Evolutionary conservation across 129 eudicot genomes (phyloP), one percentile per base, ranked within the genome.

Genomic region (Pittosporum tobira): DNA sequence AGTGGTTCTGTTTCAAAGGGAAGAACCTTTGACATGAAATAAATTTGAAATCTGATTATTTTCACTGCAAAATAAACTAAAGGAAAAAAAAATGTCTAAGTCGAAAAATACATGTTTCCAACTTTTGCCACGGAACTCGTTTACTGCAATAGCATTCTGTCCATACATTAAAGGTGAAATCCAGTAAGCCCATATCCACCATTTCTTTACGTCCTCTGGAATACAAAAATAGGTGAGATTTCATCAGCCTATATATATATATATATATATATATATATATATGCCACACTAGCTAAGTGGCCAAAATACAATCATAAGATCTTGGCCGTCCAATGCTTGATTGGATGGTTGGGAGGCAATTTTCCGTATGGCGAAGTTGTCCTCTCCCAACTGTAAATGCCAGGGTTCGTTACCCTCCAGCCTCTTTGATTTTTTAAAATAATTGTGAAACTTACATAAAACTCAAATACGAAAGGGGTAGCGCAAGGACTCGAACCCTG

Each of bases 121-220:
- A 46, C 76, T 61, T 48, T 79, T 71, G 1, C 73, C 91, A 11
- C 75, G 81, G 61, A 79, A 83, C 53, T 83, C 91, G 46, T 83
- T 83, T 53, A 70, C 81, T 0, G 64, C 58, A n/a, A 83, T 18
- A 31, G 71, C 91, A 20, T 83, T 79, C 78, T 68, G 66, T 20
- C 77, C 91, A 21, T 83, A 83, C 82, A 75, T 83, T 75, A 83
- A 31, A 12, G 91, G 91, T 21, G 87, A 83, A 19, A 69, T 6
- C 69, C 73, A 82, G 66, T 82, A 82, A 28, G 78, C 88, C 88
- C 88, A 82, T 52, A 74, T 5, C 84, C 78, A 65, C 91, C 85
- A 79, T 6, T 42, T 40, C 59, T 71, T 70, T 6, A 81, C 57
- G 38, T 77, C 70, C 24, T 70, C 88, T 81, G 51, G 26, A 1